Evolutionary conservation across 805 yeast species (phyloP).

Genomic region (Candida morakotiae): DNA sequence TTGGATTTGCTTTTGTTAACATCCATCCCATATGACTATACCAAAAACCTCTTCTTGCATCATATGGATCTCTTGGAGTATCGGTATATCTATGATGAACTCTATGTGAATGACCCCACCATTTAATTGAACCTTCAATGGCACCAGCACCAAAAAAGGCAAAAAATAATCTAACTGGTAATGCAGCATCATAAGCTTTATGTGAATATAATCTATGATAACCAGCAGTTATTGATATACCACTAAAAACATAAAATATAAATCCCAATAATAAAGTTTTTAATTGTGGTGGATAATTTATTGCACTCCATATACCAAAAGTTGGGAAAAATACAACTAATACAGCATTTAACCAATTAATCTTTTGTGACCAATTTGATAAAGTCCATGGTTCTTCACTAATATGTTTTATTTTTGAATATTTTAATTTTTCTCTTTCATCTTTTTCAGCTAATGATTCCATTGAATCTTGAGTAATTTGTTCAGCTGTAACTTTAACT

Average conservation of each 20-base stretch:
- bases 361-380: slow-evolving; percentile 66
- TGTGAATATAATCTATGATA: slow-evolving; percentile 81
- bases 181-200: slow-evolving; percentile 61
- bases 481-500: slow-evolving; percentile 65
- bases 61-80: slow-evolving; percentile 79
- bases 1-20: slow-evolving; percentile 76
- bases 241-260: slow-evolving; percentile 53
- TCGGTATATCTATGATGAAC: slow-evolving; percentile 85
- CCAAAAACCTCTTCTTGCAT: slow-evolving; percentile 82
- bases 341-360: slow-evolving; percentile 73
- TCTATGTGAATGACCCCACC: slow-evolving; percentile 89
- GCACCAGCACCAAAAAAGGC: slow-evolving; percentile 82
- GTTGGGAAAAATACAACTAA: slow-evolving; percentile 61
- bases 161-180: slow-evolving; percentile 58
- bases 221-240: slow-evolving; percentile 79
- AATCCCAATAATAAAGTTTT: slow-evolving; percentile 54
- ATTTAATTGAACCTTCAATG: slow-evolving; percentile 79
- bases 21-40: slow-evolving; percentile 86
- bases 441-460: slow-evolving; percentile 37
- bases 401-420: slow-evolving; percentile 49
- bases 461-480: slow-evolving; percentile 50
- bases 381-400: slow-evolving; percentile 78
- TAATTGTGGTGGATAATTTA: slow-evolving; percentile 43
- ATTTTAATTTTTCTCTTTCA: slow-evolving; percentile 35
- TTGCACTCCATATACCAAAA: slow-evolving; percentile 46